phyloP scores from a whole-genome alignment of 306 rosid species.

The Cicer arietinum region DNA sequence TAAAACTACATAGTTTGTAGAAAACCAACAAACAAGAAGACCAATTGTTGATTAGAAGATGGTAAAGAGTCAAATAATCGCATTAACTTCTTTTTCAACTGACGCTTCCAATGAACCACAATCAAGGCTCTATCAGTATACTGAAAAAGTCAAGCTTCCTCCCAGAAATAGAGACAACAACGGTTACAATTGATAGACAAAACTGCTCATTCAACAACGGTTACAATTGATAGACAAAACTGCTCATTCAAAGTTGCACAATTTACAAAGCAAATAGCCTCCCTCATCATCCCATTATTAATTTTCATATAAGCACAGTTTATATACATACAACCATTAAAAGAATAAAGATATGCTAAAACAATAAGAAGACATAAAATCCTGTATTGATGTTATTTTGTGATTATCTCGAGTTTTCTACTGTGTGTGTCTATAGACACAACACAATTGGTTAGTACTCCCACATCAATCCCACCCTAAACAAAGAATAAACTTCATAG shows the following conservation, averaged over 20 bases:
- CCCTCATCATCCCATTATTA: background rate
- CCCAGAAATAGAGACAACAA: background rate
- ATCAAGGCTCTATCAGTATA: slow-evolving; percentile 5
- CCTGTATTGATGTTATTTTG: background rate
- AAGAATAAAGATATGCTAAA: background rate
- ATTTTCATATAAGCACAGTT: background rate
- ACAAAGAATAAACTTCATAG: background rate
- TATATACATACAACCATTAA: background rate
- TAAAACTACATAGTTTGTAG: background rate
- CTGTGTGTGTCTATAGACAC: background rate
- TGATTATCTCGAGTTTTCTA: background rate
- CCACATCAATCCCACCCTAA: slow-evolving; percentile 1
- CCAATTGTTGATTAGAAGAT: background rate
- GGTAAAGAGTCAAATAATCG: background rate
- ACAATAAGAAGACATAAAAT: background rate
- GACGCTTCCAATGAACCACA: background rate
- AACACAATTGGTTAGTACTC: background rate
- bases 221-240: background rate
- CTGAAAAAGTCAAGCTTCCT: background rate
- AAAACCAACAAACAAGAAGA: background rate
- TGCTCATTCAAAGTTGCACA: background rate
- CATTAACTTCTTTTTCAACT: background rate
- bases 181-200: too few species aligned
- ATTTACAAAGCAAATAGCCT: background rate
- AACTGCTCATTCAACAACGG: too few species aligned